phyloP scores from a whole-genome alignment of 2,329 filamentous ascomycete species.

The Diaporthe vexans region DNA sequence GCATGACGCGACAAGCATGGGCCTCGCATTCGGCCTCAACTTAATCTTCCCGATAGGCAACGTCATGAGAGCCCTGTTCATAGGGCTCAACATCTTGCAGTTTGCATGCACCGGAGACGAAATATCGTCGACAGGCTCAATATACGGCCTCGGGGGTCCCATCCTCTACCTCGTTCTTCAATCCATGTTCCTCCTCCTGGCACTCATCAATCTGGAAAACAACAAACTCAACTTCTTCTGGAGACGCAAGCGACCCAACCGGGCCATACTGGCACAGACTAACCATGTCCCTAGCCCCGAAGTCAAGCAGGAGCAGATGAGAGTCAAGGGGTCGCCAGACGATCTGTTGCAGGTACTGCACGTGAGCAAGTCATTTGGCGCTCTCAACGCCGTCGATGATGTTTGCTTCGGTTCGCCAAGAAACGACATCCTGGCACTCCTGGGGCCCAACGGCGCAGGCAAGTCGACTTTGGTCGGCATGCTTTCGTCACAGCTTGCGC shows the following conservation, averaged over 20 bases:
- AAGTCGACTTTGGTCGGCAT: not conserved
- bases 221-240: not conserved
- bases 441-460: not conserved
- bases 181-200: not conserved
- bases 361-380: not conserved
- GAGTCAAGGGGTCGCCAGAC: not conserved
- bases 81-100: not conserved
- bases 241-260: not conserved
- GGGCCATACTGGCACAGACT: not conserved
- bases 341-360: conserved; percentile 1
- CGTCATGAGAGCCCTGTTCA: not conserved
- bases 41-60: conserved; percentile 4
- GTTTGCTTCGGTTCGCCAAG: not conserved
- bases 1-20: not conserved
- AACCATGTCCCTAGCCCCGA: not conserved
- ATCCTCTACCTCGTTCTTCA: not conserved
- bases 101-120: not conserved
- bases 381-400: not conserved
- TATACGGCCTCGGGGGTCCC: not conserved
- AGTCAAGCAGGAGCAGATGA: not conserved
- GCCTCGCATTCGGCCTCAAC: not conserved
- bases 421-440: not conserved
- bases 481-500: not conserved
- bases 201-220: not conserved
- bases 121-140: not conserved